Conservation (phyloP, 1,139 yeast genomes). For the Taphrina sp. region DNA sequence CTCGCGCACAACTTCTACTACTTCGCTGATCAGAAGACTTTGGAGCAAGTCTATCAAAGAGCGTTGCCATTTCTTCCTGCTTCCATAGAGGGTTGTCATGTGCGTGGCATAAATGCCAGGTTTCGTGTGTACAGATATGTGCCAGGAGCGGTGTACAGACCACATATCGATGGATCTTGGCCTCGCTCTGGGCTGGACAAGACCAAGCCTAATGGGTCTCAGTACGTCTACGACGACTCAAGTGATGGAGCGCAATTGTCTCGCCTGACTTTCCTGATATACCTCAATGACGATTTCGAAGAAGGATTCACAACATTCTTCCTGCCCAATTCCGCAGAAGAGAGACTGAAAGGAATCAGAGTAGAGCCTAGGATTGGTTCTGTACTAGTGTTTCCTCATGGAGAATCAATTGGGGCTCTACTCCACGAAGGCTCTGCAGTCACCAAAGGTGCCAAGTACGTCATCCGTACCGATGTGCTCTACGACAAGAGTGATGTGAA, state of each 20-base stretch:
- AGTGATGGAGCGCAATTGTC: constrained; percentile 23
- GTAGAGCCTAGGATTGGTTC: constrained; percentile 30
- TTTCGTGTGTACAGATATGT: constrained; percentile 30
- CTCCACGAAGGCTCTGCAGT: constrained; percentile 31
- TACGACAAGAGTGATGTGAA: constrained; percentile 23
- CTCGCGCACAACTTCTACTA: constrained; percentile 32
- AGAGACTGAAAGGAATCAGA: constrained; percentile 9
- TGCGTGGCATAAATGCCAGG: constrained; percentile 28
- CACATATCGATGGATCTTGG: constrained; percentile 33
- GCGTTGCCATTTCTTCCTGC: constrained; percentile 22
- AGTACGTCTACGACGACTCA: constrained; percentile 24
- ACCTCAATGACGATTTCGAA: constrained; percentile 29
- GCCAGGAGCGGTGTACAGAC: constrained; percentile 30
- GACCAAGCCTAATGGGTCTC: constrained; percentile 18
- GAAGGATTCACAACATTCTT: constrained; percentile 31
- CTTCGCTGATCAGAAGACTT: constrained; percentile 16
- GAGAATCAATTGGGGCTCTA: constrained; percentile 22
- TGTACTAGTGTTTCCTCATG: constrained; percentile 32
- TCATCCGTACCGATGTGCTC: constrained; percentile 27
- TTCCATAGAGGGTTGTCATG: constrained; percentile 22
- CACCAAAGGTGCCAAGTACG: constrained; percentile 28
- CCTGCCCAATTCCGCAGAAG: constrained; percentile 1
- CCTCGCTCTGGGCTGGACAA: constrained; percentile 27
- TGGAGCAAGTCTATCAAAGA: constrained; percentile 5
- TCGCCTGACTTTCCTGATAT: constrained; percentile 26